Evolutionary conservation across 2,329 filamentous ascomycete genomes (phyloP), one percentile per base, ranked within the genome.

Genomic region (Helicocarpus griseus): DNA sequence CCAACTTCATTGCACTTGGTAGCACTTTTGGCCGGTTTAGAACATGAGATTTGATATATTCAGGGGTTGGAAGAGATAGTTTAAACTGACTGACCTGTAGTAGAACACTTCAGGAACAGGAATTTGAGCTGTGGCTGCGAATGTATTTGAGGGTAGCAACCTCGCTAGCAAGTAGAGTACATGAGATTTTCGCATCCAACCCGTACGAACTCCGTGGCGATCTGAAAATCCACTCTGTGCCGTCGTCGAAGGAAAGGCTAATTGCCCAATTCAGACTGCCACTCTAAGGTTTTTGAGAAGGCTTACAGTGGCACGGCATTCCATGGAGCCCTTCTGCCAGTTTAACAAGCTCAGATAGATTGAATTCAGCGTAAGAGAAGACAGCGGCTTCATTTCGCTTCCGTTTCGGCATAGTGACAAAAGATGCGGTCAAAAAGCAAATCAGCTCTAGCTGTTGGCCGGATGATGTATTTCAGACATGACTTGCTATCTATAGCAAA

Each of bases 181-280:
- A 13, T 17, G 48, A 8, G 13, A 40, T 50, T 17, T 14, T 22
- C 31, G 36, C 39, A 40, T 54, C 59, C 11, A 65, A 48, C 14
- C 35, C 43, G 22, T 36, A 14, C 14, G 14, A 17, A 28, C 28
- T 48, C 13, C 29, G 31, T 31, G 63, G 63, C 4, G 63, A 61
- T 39, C 65, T 54, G 22, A 66, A 61, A 0, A 63, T 54, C 62
- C 63, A 65, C 54, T 58, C 56, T 31, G 63, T 54, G 19, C 60
- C 56, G 45, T 68, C 64, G 41, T 62, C 55, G 48, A 68, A 67
- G 33, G 48, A 39, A 28, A 66, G 53, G 43, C 62, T 59, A 48
- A 65, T 57, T 24, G 56, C 61, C 61, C 60, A 66, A 53, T 64
- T 65, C n/a, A 65, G 62, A 53, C 58, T 59, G 22, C 64, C 63